Conservation (phyloP, 1,284 basidiomycete species). For the Irpex sp. region DNA sequence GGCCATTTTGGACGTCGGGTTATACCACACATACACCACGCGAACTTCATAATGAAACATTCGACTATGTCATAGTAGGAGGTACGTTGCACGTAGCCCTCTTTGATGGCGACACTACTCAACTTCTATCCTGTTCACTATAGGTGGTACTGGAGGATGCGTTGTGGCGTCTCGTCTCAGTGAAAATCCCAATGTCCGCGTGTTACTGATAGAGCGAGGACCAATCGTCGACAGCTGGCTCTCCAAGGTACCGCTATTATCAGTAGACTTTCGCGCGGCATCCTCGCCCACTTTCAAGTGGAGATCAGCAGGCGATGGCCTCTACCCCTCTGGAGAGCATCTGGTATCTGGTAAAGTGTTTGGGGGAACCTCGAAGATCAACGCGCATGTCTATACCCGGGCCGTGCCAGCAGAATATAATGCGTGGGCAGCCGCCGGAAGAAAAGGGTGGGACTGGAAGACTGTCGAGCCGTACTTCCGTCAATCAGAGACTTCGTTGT, state of each 20-base stretch:
- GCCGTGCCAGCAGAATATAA: constrained; percentile 17
- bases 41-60: constrained; percentile 12
- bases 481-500: constrained; percentile 13
- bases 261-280: constrained; percentile 14
- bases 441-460: constrained; percentile 14
- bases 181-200: constrained; percentile 23
- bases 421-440: constrained; percentile 8
- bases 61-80: constrained; percentile 56
- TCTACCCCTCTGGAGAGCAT: neutral
- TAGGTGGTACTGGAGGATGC: constrained; percentile 38
- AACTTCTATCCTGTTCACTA: neutral
- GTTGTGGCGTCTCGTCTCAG: constrained; percentile 29
- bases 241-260: constrained; percentile 14
- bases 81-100: constrained; percentile 31
- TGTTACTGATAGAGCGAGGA: constrained; percentile 27
- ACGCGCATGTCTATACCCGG: constrained; percentile 16
- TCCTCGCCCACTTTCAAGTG: constrained; percentile 15
- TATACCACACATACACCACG: constrained; percentile 4
- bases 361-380: constrained; percentile 16
- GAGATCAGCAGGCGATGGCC: constrained; percentile 4
- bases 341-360: constrained; percentile 13
- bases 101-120: neutral
- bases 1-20: constrained; percentile 5
- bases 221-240: constrained; percentile 15
- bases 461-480: constrained; percentile 11